Evolutionary conservation across 1,139 yeast genomes (phyloP).

Genomic region (Diutina catenulata): DNA sequence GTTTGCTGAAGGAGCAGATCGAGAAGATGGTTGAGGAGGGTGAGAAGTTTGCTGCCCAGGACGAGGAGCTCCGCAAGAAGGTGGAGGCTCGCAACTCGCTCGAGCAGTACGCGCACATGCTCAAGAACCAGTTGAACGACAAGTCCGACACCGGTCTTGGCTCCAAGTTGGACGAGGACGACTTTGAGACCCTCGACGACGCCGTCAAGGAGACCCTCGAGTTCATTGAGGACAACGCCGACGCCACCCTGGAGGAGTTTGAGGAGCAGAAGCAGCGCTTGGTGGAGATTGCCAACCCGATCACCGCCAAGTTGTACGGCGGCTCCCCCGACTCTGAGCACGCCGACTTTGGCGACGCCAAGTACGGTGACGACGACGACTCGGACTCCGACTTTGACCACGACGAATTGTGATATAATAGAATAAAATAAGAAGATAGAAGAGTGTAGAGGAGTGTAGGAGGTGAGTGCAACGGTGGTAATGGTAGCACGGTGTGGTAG

Average conservation of each 20-base stretch:
- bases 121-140: slow-evolving; percentile 22
- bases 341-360: background rate
- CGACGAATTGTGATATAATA: slow-evolving; percentile 29
- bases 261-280: slow-evolving; percentile 89
- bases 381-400: slow-evolving; percentile 47
- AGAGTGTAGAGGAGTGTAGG: too few relatives aligned
- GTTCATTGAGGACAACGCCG: slow-evolving; percentile 73
- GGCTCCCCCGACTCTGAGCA: background rate
- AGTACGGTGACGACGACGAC: slow-evolving; percentile 26
- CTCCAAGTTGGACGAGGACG: slow-evolving; percentile 74
- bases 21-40: slow-evolving; percentile 95
- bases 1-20: slow-evolving; percentile 72
- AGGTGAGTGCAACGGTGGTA: too few relatives aligned
- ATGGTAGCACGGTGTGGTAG: too few relatives aligned
- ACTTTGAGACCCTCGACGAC: slow-evolving; percentile 80
- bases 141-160: slow-evolving; percentile 6
- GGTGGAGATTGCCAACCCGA: slow-evolving; percentile 79
- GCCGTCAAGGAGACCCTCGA: slow-evolving; percentile 71
- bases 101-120: slow-evolving; percentile 48
- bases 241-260: slow-evolving; percentile 86
- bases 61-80: slow-evolving; percentile 39
- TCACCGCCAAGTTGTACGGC: slow-evolving; percentile 55
- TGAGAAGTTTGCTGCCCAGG: slow-evolving; percentile 82
- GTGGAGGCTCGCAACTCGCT: slow-evolving; percentile 50
- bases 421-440: background rate